Evolutionary conservation across 78 protist genomes (phyloP), one percentile per base, ranked within the genome.

Genomic region (Chrysochromulina parva): DNA sequence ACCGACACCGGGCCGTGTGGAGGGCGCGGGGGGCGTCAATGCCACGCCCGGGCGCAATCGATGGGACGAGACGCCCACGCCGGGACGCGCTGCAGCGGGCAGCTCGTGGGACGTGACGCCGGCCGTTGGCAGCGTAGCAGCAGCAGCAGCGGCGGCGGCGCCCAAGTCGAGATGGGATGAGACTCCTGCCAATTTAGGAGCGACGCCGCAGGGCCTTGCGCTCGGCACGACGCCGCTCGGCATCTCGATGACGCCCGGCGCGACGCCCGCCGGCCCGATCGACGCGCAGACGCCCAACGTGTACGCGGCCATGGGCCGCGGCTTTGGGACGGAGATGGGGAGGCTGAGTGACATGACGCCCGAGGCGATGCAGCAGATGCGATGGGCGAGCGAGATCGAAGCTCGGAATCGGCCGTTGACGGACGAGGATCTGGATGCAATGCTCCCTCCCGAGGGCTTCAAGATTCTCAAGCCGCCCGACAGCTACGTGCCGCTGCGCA

Each of bases 381-480:
- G 96, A 2, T n/a, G 58, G 78, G 97, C 97, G 88, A 28, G 88
- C 50, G 99, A 98, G 26, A 62, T 97, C 22, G 97, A 94, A 58
- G 86, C 16, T 28, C 55, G 86, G 16, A 78, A 78, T 62, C 57
- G 86, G 50, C 97, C 97, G 9, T 73, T 98, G 92, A 93, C 97
- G 26, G 99, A 98, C 67, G 99, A 96, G 82, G 99, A 99, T 62
- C 84, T 99, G 14, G 98, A 98, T 80, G 84, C 93, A 28, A 91
- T 98, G 76, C 91, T 99, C 52, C 99, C 99, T 7, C 19, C 71
- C 20, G 97, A 96, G 4, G 99, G 99, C 2, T 98, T 97, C 89
- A 93, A 91, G 86, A 94, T 98, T n/a, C 73, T 92, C 74, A 93
- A 96, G 85, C 96, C 98, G 55, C 99, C 99, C 14, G 95, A 96